A percentile compares a stretch with the other conserved stretches of the same genome.
Conservation (phyloP, 352 stramenopile species). For the Phytophthora nicotianae region DNA sequence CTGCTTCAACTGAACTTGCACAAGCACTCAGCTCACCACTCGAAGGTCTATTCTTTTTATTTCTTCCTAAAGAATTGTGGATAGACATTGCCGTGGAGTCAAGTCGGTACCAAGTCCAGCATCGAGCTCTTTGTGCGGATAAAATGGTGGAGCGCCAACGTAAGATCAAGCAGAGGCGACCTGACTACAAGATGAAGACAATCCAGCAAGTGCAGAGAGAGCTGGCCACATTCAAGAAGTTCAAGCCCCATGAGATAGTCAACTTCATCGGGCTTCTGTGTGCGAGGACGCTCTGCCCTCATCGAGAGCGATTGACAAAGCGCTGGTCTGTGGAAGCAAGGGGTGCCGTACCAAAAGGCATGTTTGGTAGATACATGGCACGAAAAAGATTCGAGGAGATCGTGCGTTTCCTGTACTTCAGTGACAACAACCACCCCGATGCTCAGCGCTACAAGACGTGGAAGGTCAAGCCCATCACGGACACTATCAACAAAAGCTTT, state of each 20-base stretch:
- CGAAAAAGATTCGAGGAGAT: neutral
- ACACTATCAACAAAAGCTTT: neutral
- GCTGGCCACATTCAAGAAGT: neutral
- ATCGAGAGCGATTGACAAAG: neutral
- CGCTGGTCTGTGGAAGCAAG: neutral
- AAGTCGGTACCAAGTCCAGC: too few species aligned
- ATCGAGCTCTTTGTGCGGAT: too few species aligned
- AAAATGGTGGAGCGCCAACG: too few species aligned
- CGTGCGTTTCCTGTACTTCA: neutral
- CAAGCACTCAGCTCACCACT: too few species aligned
- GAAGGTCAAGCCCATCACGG: neutral
- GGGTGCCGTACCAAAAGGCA: neutral
- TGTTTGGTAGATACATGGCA: neutral
- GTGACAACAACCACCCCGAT: neutral
- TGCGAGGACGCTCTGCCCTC: neutral
- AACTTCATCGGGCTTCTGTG: neutral
- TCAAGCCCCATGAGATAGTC: neutral
- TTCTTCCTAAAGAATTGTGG: too few species aligned
- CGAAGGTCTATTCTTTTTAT: too few species aligned
- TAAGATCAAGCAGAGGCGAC: too few species aligned
- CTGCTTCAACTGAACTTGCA: too few species aligned
- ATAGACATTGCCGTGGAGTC: too few species aligned
- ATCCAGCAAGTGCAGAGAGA: too few species aligned
- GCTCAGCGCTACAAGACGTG: neutral
- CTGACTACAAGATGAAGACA: too few species aligned